Conservation (phyloP, 1,139 yeast species). For the Scheffersomyces stambukii region DNA sequence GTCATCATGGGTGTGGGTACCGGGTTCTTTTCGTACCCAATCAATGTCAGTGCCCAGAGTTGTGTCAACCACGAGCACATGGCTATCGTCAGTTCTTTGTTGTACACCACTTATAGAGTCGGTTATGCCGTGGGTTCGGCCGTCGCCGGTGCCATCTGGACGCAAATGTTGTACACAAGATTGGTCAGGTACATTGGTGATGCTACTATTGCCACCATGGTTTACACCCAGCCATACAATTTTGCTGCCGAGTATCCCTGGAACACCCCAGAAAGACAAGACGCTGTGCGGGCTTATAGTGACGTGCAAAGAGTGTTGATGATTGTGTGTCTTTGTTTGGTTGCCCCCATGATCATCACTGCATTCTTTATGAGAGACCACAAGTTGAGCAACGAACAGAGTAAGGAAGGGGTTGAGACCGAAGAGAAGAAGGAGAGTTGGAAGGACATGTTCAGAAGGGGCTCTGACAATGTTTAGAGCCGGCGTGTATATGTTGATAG, state of each 20-base stretch:
- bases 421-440: slow-evolving; percentile 8
- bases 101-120: slow-evolving; percentile 30
- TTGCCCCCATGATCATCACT: slow-evolving; percentile 27
- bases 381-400: slow-evolving; percentile 22
- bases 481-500: no score
- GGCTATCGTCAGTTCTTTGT: slow-evolving; percentile 32
- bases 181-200: slow-evolving; percentile 14
- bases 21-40: slow-evolving; percentile 32
- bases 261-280: slow-evolving; percentile 30
- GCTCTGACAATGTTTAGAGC: no score
- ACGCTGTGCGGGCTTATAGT: slow-evolving; percentile 29
- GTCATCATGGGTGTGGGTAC: slow-evolving; percentile 35
- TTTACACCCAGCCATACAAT: slow-evolving; percentile 26
- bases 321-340: slow-evolving; percentile 27
- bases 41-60: slow-evolving; percentile 30
- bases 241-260: slow-evolving; percentile 24
- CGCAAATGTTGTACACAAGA: slow-evolving; percentile 23
- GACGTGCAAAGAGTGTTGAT: slow-evolving; percentile 30
- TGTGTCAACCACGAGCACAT: slow-evolving; percentile 34
- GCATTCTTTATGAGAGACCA: slow-evolving; percentile 33
- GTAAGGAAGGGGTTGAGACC: slow-evolving; percentile 11
- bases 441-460: slow-evolving; percentile 1
- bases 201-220: slow-evolving; percentile 20
- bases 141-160: slow-evolving; percentile 39
- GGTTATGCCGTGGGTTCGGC: slow-evolving; percentile 35